Conservation (phyloP, 805 yeast genomes). For the Yamadazyma laniorum region DNA sequence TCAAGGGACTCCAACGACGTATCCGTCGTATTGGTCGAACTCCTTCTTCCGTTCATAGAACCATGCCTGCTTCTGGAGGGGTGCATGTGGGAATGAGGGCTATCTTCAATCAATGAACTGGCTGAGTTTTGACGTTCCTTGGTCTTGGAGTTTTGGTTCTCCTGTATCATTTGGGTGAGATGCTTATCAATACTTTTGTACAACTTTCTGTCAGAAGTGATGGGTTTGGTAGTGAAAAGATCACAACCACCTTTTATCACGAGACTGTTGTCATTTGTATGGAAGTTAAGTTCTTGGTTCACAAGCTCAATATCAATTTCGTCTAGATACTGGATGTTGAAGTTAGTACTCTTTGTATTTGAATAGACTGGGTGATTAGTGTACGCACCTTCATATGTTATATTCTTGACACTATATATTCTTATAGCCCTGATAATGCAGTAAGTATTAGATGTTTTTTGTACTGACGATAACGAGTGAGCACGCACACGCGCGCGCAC, state of each 20-base stretch:
- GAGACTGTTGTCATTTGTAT: slow-evolving; percentile 41
- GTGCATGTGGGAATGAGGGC: slow-evolving; percentile 18
- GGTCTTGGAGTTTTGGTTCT: slow-evolving; percentile 40
- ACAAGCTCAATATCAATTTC: slow-evolving; percentile 90
- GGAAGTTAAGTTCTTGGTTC: slow-evolving; percentile 78
- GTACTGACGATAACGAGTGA: not conserved
- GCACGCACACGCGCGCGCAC: not conserved
- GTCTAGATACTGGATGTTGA: slow-evolving; percentile 68
- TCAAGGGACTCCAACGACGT: slow-evolving; percentile 26
- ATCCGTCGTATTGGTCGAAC: slow-evolving; percentile 20
- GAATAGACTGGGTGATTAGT: not conserved
- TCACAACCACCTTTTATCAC: slow-evolving; percentile 85
- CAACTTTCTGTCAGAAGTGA: slow-evolving; percentile 83
- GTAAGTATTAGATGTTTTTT: not conserved
- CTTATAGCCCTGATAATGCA: too few relatives aligned
- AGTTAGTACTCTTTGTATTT: not conserved
- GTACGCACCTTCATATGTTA: slow-evolving; percentile 17
- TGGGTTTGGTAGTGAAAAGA: slow-evolving; percentile 90
- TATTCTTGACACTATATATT: too few relatives aligned
- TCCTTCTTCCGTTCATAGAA: slow-evolving; percentile 18
- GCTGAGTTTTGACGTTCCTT: slow-evolving; percentile 38
- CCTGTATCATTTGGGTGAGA: slow-evolving; percentile 53
- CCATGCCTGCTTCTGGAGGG: slow-evolving; percentile 14
- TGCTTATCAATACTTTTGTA: slow-evolving; percentile 86
- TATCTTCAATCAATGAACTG: slow-evolving; percentile 35